Conservation (phyloP, 1,284 basidiomycete species). For the Papiliotrema nemorosa region DNA sequence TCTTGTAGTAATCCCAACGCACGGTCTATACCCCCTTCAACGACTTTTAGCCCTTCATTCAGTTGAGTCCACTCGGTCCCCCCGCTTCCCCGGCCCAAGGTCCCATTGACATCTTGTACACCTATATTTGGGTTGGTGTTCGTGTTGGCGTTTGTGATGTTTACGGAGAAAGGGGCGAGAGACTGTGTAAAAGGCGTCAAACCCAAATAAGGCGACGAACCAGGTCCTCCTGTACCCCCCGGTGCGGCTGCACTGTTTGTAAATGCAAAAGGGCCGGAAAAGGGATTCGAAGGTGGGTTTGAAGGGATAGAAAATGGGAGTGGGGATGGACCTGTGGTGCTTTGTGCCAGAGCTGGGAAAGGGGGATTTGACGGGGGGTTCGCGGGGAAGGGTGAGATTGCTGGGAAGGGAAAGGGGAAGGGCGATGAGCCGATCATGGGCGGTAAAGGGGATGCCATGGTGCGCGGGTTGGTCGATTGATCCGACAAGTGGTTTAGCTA, state of each 20-base stretch:
- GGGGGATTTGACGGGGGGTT: neutral
- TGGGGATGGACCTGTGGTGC: neutral
- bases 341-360: neutral
- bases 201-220: no score
- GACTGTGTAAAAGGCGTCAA: neutral
- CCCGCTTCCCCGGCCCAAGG: neutral
- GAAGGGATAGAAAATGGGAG: neutral
- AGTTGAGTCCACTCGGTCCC: neutral
- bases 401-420: constrained; percentile 3
- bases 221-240: no score
- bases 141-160: neutral
- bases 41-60: neutral
- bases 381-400: constrained; percentile 4
- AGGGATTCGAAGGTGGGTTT: no score
- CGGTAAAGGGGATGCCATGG: constrained; percentile 1
- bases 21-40: neutral
- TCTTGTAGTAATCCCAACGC: neutral
- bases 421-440: constrained; percentile 1
- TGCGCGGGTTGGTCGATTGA: no score
- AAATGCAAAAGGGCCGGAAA: no score
- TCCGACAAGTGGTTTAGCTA: no score
- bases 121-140: neutral
- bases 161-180: neutral
- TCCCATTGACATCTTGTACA: neutral
- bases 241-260: no score